Base-by-base conservation (phyloP, 768 basidiomycete genomes). In the Lactifluus volemus region DNA sequence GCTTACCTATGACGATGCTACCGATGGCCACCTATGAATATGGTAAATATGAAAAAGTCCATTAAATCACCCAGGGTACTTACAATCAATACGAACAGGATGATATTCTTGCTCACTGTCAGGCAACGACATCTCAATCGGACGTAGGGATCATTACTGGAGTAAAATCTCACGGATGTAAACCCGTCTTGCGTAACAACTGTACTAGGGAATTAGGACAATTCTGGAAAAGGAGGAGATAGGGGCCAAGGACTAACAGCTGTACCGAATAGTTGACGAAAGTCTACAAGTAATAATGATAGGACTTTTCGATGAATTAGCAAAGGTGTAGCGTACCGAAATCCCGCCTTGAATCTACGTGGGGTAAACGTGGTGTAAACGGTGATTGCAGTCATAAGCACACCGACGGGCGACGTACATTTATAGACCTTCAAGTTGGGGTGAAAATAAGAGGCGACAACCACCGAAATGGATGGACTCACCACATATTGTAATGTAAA, bases 401-500 rank as follows among this genome's bases (percentile, higher is more conserved):
- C 39, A 36, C 9, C 14, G 30, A 49, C 38, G 32, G 25, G 30
- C 30, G 4, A 67, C 70, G 51, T 59, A 71, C 59, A 39, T 63
- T 63, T 62, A 68, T 54, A 17, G 60, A 66, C 61, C 68, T 60
- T 25, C 25, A 49, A 21, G 25, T 25, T 25, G 25, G 32, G 21
- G 1, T 45, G 39, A 17, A 12, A 58, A 36, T 42, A 51, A 55
- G 41, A 42, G 41, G 41, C 41, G 15, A 44, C 36, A 17, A 19
- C n/a, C 21, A 36, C 11, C 5, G 21, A 10, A 53, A 15, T 15
- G 29, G n/a, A 19, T 21, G 15, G 15, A 66, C 74, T 58, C 54
- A 80, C 81, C 80, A 80, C 52, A 72, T 74, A 25, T 74, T 73
- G 17, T 69, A 70, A n/a, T 58, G 41, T 39, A 81, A 67, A 17